Evolutionary conservation across 1,139 yeast genomes (phyloP), one percentile per base, ranked within the genome.

Genomic region (Hanseniaspora uvarum): DNA sequence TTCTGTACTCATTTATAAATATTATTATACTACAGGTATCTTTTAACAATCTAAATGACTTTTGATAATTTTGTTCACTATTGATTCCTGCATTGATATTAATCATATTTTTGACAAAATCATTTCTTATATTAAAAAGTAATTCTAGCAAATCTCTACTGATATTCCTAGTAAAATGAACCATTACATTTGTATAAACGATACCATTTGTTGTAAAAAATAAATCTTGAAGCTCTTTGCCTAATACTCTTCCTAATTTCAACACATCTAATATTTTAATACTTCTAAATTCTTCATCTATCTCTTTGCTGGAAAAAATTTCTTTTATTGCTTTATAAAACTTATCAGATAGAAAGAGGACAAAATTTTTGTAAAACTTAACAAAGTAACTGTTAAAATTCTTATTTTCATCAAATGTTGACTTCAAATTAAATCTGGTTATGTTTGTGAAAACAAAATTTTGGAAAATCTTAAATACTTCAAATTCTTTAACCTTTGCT

Each of bases 191-290:
- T 11, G 33, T 30, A 24, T 31, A 44, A 2, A 44, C 26, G 10
- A 11, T 11, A 12, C 38, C n/a, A 18, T 18, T 31, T n/a, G 14
- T 44, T 5, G 33, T 19, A 18, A 6, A 6, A 44, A 44, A 44
- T 5, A 40, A 18, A 40, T 14, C 10, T 12, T 49, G 16, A 18
- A 49, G 37, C 19, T 49, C 47, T 18, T 49, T 41, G 14, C 30
- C 30, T n/a, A 49, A 49, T 5, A 19, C 21, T 19, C 38, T 24
- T 10, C 53, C 53, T 12, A 49, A 12, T 24, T 49, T 49, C 4
- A 34, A 19, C 18, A 19, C 30, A 41, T 49, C 53, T 12, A 49
- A 36, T 19, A 43, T 24, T 41, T 41, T 24, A 11, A 21, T 8
- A 14, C 30, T 26, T 6, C 7, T 8, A 12, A 30, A 12, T 18